Conservation (phyloP, 2,329 filamentous ascomycete genomes). For the Beauveria scarabaeidicola region DNA sequence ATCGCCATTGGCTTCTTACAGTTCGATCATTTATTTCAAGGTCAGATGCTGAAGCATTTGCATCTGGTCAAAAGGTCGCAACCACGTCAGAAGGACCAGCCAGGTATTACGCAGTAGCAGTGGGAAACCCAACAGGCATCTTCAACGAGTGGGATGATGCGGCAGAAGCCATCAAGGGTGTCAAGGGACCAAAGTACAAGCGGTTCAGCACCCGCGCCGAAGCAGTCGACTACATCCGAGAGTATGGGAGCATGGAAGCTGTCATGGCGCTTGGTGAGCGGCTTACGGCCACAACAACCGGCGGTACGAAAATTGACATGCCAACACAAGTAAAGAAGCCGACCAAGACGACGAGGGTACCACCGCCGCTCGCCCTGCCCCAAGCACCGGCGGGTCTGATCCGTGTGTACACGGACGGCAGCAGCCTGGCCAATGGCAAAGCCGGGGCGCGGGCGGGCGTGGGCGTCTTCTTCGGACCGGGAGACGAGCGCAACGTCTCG, state of each 20-base stretch:
- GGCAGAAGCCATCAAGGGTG: slow-evolving; percentile 63
- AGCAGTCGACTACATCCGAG: slow-evolving; percentile 66
- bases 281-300: slow-evolving; percentile 12
- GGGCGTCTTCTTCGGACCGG: slow-evolving; percentile 54
- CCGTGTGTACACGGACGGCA: slow-evolving; percentile 55
- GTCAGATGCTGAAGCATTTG: slow-evolving; percentile 71
- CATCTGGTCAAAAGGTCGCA: slow-evolving; percentile 47
- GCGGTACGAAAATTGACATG: slow-evolving; percentile 12
- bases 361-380: slow-evolving; percentile 9
- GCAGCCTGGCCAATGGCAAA: slow-evolving; percentile 49
- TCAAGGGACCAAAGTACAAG: slow-evolving; percentile 61
- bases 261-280: slow-evolving; percentile 31
- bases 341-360: slow-evolving; percentile 14
- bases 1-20: slow-evolving; percentile 25
- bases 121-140: slow-evolving; percentile 50
- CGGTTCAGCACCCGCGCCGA: slow-evolving; percentile 61
- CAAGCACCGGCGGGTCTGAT: slow-evolving; percentile 23
- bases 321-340: slow-evolving; percentile 9
- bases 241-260: slow-evolving; percentile 36
- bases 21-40: slow-evolving; percentile 71
- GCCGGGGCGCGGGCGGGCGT: slow-evolving; percentile 48
- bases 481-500: slow-evolving; percentile 56
- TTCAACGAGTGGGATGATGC: slow-evolving; percentile 61
- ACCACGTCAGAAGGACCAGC: slow-evolving; percentile 32
- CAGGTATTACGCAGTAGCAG: slow-evolving; percentile 53